Conservation (phyloP, 306 rosid species). For the Glycine soja region DNA sequence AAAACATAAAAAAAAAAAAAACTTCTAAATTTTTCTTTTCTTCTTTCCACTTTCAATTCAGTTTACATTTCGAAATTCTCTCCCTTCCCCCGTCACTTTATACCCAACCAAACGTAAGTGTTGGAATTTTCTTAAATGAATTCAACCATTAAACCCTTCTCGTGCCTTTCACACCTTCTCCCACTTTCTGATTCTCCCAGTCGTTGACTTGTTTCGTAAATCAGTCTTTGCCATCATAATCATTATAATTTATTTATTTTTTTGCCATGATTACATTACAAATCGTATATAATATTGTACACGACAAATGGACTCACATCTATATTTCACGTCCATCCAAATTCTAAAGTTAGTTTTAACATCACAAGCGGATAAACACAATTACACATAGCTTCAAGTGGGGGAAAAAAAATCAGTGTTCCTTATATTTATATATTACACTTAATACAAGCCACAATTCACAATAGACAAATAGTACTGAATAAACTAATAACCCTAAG, state of each 20-base stretch:
- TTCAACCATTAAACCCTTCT: too few relatives aligned
- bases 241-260: too few relatives aligned
- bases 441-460: slow-evolving; percentile 38
- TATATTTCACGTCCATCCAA: background rate
- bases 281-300: background rate
- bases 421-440: slow-evolving; percentile 33
- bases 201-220: too few relatives aligned
- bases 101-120: too few relatives aligned
- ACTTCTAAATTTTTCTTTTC: too few relatives aligned
- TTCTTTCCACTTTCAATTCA: too few relatives aligned
- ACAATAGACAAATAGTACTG: background rate
- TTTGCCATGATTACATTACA: background rate
- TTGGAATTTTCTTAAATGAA: too few relatives aligned
- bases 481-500: slow-evolving; percentile 8
- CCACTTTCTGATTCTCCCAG: too few relatives aligned
- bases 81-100: too few relatives aligned
- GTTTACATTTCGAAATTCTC: too few relatives aligned
- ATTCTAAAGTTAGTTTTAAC: background rate
- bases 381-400: background rate
- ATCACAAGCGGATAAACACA: background rate
- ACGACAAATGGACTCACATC: background rate
- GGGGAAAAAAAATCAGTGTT: background rate
- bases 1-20: too few relatives aligned
- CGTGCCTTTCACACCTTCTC: too few relatives aligned
- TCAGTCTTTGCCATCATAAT: background rate